Evolutionary conservation across 2,329 filamentous ascomycete genomes (phyloP), one percentile per base, ranked within the genome.

Genomic region (Sarocladium brachiariae): DNA sequence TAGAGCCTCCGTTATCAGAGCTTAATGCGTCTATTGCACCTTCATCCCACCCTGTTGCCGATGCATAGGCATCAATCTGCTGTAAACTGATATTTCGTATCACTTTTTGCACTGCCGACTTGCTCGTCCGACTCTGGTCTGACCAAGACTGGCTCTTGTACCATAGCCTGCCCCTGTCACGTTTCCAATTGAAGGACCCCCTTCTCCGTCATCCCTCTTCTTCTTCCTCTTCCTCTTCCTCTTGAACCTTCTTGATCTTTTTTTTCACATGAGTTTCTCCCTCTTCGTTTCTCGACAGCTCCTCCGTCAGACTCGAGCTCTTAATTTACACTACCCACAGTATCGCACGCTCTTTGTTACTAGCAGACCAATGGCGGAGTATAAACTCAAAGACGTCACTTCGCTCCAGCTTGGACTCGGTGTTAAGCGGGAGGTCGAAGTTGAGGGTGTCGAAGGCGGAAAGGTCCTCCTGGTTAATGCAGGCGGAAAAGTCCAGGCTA

Each of bases 401-500:
- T 86, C 84, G 59, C 75, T 96, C 51, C 78, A 85, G 56, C 73
- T 97, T 55, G 80, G 86, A 65, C 82, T 85, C 25, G 84, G 89
- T 18, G 84, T 93, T 58, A 97, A 96, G 74, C 78, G 86, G 55
- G 91, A 97, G 67, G 87, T 81, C 13, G 90, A 96, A 61, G 86
- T 99, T 4, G 92, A 97, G 60, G 93, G 92, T 18, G 76, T 99
- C 38, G 84, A 92, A 52, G 83, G 80, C 33, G 89, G 82, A 55
- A 97, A 96, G 68, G 84, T 99, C 2, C 74, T 99, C 4, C 77
- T 99, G 4, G 75, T 93, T 56, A 95, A 95, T 63, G 76, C 85
- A 10, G 83, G 82, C 50, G 86, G 85, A 58, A 80, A 86, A 58
- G 73, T 92, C 14, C 84, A 91, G 63, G 93, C 91, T 25, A 68